These are phyloP conservation scores for Sarocladiaceae sp. DNA, from an alignment of 2,329 filamentous ascomycete genomes.

Conservation along the genomic window DNA sequence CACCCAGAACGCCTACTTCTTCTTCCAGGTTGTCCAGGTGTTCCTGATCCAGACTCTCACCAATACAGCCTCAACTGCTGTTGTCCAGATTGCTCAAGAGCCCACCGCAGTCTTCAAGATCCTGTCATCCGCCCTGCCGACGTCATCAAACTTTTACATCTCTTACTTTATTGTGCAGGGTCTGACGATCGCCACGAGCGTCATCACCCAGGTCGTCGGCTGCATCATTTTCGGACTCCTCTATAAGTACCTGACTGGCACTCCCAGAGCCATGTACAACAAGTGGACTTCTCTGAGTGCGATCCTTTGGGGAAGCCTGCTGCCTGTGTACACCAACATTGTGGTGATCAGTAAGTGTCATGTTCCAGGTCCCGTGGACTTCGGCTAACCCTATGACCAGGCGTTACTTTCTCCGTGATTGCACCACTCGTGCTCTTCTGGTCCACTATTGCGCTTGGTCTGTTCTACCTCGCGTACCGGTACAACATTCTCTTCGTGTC, in stretches of 20 bases:
- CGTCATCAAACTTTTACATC: slow-evolving; percentile 89
- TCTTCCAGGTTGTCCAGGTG: slow-evolving; percentile 86
- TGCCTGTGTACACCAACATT: slow-evolving; percentile 70
- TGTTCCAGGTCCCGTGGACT: no score
- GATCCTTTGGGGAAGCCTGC: slow-evolving; percentile 70
- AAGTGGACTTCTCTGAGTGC: slow-evolving; percentile 64
- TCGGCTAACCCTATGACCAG: slow-evolving; percentile 21
- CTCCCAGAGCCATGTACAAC: slow-evolving; percentile 69
- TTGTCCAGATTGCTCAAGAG: slow-evolving; percentile 54
- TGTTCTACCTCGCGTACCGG: slow-evolving; percentile 80
- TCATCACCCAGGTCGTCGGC: slow-evolving; percentile 61
- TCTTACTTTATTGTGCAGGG: slow-evolving; percentile 84
- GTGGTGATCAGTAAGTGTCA: slow-evolving; percentile 54
- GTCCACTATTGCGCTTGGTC: slow-evolving; percentile 65
- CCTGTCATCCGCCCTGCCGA: slow-evolving; percentile 68
- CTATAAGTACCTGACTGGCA: slow-evolving; percentile 66
- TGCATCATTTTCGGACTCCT: slow-evolving; percentile 62
- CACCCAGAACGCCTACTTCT: slow-evolving; percentile 88
- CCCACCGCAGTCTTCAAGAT: slow-evolving; percentile 57
- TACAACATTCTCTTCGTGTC: slow-evolving; percentile 84
- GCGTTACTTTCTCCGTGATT: slow-evolving; percentile 75
- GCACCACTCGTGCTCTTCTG: slow-evolving; percentile 78
- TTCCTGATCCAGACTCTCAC: slow-evolving; percentile 82
- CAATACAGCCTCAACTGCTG: slow-evolving; percentile 68
- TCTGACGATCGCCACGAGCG: slow-evolving; percentile 65